phyloP scores from a whole-genome alignment of 805 yeast species.

The Metschnikowia shivogae region DNA sequence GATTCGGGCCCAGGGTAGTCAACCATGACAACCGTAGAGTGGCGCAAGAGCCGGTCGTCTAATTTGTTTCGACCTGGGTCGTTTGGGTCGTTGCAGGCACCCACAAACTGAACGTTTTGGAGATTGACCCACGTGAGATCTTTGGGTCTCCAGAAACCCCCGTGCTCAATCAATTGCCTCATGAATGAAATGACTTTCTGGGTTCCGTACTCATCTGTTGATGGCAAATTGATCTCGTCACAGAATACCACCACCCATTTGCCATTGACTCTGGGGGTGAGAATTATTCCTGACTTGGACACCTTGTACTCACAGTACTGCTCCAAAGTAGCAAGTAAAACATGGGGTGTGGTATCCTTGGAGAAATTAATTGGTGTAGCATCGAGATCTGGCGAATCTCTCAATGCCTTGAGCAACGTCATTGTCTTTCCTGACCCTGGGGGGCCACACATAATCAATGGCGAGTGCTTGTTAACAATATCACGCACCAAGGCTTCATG shows the following conservation, averaged over 20 bases:
- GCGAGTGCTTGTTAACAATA: constrained; percentile 50
- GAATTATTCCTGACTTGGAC: constrained; percentile 45
- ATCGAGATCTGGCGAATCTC: constrained; percentile 53
- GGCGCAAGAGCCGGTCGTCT: constrained; percentile 61
- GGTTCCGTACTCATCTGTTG: constrained; percentile 64
- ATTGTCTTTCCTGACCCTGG: constrained; percentile 98
- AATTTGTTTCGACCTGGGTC: constrained; percentile 69
- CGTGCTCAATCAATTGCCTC: constrained; percentile 66
- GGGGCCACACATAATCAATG: constrained; percentile 84
- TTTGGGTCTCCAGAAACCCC: constrained; percentile 71
- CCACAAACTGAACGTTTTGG: constrained; percentile 74
- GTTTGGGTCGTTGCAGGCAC: constrained; percentile 89
- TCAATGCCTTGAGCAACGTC: constrained; percentile 70
- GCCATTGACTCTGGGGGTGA: constrained; percentile 59
- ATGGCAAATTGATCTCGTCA: constrained; percentile 87
- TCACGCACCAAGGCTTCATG: constrained; percentile 61
- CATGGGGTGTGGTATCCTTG: constrained; percentile 64
- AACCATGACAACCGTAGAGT: constrained; percentile 61
- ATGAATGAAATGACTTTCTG: constrained; percentile 68
- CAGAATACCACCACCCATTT: constrained; percentile 81
- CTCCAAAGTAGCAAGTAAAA: constrained; percentile 61
- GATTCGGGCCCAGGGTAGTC: constrained; percentile 73
- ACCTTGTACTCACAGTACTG: constrained; percentile 64
- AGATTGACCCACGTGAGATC: constrained; percentile 64
- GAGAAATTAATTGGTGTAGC: constrained; percentile 76